These are phyloP conservation scores for Heterobasidion annosum DNA, from an alignment of 1,284 basidiomycete genomes.

Conservation along the genomic window DNA sequence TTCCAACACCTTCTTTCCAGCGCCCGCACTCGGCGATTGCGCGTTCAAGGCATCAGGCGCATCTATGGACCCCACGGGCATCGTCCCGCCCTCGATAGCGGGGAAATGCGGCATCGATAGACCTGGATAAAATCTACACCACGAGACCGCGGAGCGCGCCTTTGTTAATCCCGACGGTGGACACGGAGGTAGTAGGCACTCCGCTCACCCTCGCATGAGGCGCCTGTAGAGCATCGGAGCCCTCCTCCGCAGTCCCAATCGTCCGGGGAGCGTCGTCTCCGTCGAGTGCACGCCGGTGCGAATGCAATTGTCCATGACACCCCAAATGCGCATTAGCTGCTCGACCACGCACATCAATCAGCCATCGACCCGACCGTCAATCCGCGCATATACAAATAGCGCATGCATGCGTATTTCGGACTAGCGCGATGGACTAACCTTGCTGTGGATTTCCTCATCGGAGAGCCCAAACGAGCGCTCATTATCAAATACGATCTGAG, in stretches of 20 bases:
- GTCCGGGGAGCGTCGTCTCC: conserved; percentile 78
- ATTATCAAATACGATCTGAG: conserved; percentile 94
- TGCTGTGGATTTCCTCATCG: conserved; percentile 68
- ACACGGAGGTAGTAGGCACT: no score
- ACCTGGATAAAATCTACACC: conserved; percentile 60
- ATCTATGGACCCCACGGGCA: conserved; percentile 20
- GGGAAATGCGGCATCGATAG: conserved; percentile 34
- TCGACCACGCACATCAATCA: neutral
- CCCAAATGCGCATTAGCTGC: conserved; percentile 76
- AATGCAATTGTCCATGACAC: conserved; percentile 92
- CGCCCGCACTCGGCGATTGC: neutral
- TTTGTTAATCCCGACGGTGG: no score
- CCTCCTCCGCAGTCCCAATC: conserved; percentile 69
- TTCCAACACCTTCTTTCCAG: neutral
- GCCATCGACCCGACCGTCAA: neutral
- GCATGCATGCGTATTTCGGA: no score
- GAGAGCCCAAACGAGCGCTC: conserved; percentile 75
- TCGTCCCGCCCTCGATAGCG: conserved; percentile 30
- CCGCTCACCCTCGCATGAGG: conserved; percentile 73
- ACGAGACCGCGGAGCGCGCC: neutral
- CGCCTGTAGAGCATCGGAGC: conserved; percentile 83
- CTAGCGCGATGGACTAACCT: conserved; percentile 31
- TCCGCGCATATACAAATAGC: neutral
- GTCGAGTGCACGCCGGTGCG: conserved; percentile 76
- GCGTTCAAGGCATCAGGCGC: conserved; percentile 24